phyloP scores from a whole-genome alignment of 225 moss, liverwort and hornwort species.

The Bryum argenteum region DNA sequence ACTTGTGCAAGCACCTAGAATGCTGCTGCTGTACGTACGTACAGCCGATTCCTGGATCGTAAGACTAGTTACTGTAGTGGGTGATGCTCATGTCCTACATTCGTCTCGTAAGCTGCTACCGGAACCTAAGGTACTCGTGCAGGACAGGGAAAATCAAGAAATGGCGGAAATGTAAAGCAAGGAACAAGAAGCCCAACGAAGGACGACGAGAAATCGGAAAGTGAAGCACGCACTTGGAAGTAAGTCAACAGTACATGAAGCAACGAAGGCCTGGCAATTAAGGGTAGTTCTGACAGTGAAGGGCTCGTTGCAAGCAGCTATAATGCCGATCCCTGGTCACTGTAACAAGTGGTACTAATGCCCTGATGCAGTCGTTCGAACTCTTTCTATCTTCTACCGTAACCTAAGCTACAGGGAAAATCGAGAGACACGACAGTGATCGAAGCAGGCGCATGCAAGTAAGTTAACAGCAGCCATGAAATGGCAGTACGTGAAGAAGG shows the following conservation, averaged over 20 bases:
- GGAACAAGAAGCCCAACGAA: background rate
- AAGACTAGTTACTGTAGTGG: background rate
- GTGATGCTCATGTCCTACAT: background rate
- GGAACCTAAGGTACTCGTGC: background rate
- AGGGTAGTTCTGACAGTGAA: slow-evolving; percentile 4
- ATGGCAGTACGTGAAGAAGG: background rate
- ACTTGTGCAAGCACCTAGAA: background rate
- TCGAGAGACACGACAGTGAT: background rate
- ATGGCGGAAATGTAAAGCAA: background rate
- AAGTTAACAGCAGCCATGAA: background rate
- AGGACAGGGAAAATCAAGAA: no score
- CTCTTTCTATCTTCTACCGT: background rate
- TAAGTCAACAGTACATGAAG: background rate
- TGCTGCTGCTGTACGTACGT: no score
- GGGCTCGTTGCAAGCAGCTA: slow-evolving; percentile 7
- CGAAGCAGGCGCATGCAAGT: background rate
- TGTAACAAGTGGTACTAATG: background rate
- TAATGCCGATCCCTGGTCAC: background rate
- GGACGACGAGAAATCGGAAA: background rate
- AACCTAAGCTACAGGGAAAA: background rate
- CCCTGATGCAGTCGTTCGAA: no score
- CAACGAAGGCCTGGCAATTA: slow-evolving; percentile 14
- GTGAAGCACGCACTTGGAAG: background rate
- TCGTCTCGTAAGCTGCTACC: background rate
- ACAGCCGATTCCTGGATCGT: background rate